Evolutionary conservation across 208 protist species (phyloP), one percentile per base, ranked within the genome.

Genomic region (Trypanosoma lewisi): DNA sequence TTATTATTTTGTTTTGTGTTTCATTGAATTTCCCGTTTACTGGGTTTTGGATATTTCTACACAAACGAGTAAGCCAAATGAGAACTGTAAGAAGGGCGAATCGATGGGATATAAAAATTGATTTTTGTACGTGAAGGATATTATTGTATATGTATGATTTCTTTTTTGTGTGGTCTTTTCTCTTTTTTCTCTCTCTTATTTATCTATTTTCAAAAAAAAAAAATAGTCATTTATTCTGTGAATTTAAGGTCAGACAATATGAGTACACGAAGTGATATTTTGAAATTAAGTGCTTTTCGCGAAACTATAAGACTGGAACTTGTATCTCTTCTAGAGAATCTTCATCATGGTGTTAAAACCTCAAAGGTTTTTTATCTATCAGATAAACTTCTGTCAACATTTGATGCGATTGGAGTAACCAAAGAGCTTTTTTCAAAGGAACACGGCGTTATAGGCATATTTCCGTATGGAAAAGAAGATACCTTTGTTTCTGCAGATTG

Each of bases 61-160:
- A n/a, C n/a, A n/a, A n/a, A n/a, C n/a, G n/a, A n/a, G n/a, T n/a
- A n/a, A n/a, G n/a, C n/a, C n/a, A n/a, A n/a, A n/a, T n/a, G n/a
- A n/a, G n/a, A n/a, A n/a, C n/a, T n/a, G n/a, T n/a, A n/a, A n/a
- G n/a, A n/a, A n/a, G n/a, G n/a, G n/a, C n/a, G n/a, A n/a, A n/a
- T n/a, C n/a, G n/a, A n/a, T n/a, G 34, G 34, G 11, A 11, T 11
- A 39, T 39, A 39, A 39, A 39, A 4, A 4, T 61, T 49, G 49
- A 12, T 49, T 71, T 49, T 83, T 85, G 25, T 69, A 64, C 25
- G 73, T 85, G 34, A 65, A 72, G 25, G 74, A 75, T 33, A 70
- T 57, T 4, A 56, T 77, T 16, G 73, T 83, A 45, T 82, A 75
- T 58, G 61, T 60, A 16, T 39, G n/a, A n/a, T 16, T 19, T 44